These are phyloP conservation scores for Malania oleifera DNA, from an alignment of 164 flowering plant genomes.

Conservation along the genomic window DNA sequence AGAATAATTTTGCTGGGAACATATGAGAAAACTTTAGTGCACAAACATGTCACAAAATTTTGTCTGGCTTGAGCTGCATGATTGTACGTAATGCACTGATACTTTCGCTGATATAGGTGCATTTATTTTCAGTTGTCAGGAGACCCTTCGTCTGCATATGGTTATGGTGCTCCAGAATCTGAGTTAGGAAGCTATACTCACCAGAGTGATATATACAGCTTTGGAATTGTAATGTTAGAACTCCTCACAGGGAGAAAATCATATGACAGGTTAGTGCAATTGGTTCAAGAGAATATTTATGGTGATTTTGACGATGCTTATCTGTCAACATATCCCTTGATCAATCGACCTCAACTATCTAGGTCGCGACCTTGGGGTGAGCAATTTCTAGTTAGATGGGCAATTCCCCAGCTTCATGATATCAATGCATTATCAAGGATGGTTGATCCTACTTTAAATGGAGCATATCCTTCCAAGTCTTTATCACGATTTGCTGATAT, in stretches of 20 bases:
- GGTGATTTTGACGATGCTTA: background rate
- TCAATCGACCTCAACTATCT: background rate
- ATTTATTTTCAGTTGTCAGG: conserved; percentile 27
- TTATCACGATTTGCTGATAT: conserved; percentile 74
- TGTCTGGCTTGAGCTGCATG: background rate
- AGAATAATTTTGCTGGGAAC: background rate
- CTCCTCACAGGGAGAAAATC: conserved; percentile 71
- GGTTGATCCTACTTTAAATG: conserved; percentile 63
- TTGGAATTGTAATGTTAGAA: conserved; percentile 84
- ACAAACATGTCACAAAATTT: background rate
- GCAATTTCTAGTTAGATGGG: conserved; percentile 66
- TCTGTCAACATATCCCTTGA: background rate
- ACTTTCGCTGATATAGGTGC: conserved; percentile 5
- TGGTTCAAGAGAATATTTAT: background rate
- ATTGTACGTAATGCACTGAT: background rate
- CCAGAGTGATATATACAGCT: conserved; percentile 75
- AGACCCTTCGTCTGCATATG: conserved; percentile 20
- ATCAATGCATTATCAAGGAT: conserved; percentile 62
- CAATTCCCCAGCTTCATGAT: conserved; percentile 63
- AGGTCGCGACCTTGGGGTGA: conserved; percentile 56
- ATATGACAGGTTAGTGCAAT: conserved; percentile 47
- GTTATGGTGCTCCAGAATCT: conserved; percentile 74
- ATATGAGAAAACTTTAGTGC: background rate
- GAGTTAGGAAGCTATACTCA: conserved; percentile 58
- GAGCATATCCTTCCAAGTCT: conserved; percentile 51